Evolutionary conservation across 2,329 filamentous ascomycete species (phyloP), one percentile per base, ranked within the genome.

Genomic region (Cladosporium sp.): DNA sequence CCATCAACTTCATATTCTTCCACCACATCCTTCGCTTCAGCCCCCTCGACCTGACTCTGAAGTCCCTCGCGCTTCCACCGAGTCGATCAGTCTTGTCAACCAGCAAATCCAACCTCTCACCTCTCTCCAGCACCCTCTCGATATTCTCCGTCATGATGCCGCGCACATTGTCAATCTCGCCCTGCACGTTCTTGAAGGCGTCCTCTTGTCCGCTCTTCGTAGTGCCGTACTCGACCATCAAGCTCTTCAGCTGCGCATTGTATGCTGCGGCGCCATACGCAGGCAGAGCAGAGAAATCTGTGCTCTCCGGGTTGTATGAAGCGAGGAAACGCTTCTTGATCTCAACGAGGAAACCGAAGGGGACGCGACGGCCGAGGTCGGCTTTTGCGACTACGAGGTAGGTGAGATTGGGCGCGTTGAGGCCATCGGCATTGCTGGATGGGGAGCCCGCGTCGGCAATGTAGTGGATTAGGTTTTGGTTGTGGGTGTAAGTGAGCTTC

Each of bases 1-100:
- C 87, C 91, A 97, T 96, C 65, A 99, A 76, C 78, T 95, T 95
- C 45, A 96, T 83, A 73, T 99, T 97, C 86, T 97, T 97, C 93
- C 93, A 97, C 94, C 94, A 99, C 94, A 99, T 97, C 75, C 88
- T 83, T 70, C 95, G 83, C 77, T 94, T 89, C 66, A 99, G 74
- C 1, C 91, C 91, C 24, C 91, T 80, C 72, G 89, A 95, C 65
- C 93, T 82, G 17, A 97, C 87, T 53, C 94, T 80, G 71, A 99
- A 99, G 71, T 99, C 94, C 66, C 87, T 81, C 54, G 94, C 91
- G 72, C 86, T 94, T 25, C 90, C 90, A 13, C 93, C 94, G 37
- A 99, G 75, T 42, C 91, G 81, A 71, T 97, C 93, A 49, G 95
- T 99, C 84, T 99, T 97, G 73, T 97, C 92, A 20, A 99, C 92